These are phyloP conservation scores for Ascochyta pisi DNA, from an alignment of 2,329 filamentous ascomycete species.

Conservation along the genomic window DNA sequence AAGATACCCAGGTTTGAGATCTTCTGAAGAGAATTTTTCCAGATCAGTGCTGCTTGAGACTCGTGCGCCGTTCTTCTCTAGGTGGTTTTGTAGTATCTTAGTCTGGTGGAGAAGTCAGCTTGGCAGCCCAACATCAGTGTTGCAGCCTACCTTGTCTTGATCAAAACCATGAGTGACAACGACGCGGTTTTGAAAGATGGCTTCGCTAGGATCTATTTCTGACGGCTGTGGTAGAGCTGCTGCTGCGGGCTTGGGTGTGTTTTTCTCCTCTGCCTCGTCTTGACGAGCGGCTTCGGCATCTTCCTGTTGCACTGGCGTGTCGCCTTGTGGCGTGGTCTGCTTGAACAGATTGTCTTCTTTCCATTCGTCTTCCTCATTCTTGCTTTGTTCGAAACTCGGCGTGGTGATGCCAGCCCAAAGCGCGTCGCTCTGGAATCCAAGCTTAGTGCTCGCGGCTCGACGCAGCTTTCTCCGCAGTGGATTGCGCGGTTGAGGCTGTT, in stretches of 20 bases:
- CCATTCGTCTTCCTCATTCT: conserved; percentile 44
- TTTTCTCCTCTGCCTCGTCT: neutral
- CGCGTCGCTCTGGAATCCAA: conserved; percentile 78
- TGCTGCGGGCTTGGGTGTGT: neutral
- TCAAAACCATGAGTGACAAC: conserved; percentile 55
- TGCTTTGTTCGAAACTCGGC: conserved; percentile 34
- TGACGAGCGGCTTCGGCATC: conserved; percentile 6
- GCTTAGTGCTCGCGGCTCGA: conserved; percentile 83
- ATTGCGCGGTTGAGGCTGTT: conserved; percentile 52
- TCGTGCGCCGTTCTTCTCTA: conserved; percentile 46
- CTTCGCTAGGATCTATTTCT: conserved; percentile 23
- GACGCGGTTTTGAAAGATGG: conserved; percentile 53
- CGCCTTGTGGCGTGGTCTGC: conserved; percentile 24
- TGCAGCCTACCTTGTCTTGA: conserved; percentile 47
- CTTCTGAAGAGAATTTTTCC: conserved; percentile 31
- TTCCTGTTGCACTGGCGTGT: conserved; percentile 9
- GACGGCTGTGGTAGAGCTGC: conserved; percentile 2
- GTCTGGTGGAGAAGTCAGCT: conserved; percentile 39
- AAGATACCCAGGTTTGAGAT: conserved; percentile 45
- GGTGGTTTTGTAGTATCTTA: conserved; percentile 41
- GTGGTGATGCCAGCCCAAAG: conserved; percentile 91
- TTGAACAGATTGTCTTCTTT: conserved; percentile 37
- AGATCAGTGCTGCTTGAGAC: conserved; percentile 40
- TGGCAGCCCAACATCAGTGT: neutral
- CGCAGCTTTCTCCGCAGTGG: conserved; percentile 75